A percentile compares a stretch with the other conserved stretches of the same genome.
Conservation (phyloP, 1,284 basidiomycete genomes). For the Irpex sp. region DNA sequence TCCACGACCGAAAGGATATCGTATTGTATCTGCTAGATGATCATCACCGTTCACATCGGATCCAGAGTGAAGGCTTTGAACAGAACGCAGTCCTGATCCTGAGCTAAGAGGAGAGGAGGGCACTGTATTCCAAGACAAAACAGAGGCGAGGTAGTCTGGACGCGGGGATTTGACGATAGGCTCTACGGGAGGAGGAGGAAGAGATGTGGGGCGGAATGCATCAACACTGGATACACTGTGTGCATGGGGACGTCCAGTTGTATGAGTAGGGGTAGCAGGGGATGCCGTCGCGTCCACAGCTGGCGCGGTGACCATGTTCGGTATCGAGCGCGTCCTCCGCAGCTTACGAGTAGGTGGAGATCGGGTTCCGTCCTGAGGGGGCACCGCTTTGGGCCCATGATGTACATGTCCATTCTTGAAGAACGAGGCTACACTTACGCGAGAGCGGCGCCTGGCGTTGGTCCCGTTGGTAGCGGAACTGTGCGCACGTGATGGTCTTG, state of each 20-base stretch:
- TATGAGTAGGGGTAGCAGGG: constrained; percentile 22
- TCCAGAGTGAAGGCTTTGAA: constrained; percentile 18
- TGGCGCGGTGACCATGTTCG: constrained; percentile 39
- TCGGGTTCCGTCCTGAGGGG: constrained; percentile 22
- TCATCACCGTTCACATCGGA: constrained; percentile 12
- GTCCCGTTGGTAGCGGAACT: constrained; percentile 14
- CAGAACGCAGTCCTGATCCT: constrained; percentile 26
- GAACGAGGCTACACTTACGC: constrained; percentile 67
- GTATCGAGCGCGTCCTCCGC: constrained; percentile 68
- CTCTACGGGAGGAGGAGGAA: constrained; percentile 7
- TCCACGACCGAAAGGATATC: constrained; percentile 61
- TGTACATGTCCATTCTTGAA: constrained; percentile 37
- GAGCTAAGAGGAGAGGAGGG: constrained; percentile 35
- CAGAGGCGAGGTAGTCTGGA: constrained; percentile 60
- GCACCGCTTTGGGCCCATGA: constrained; percentile 20
- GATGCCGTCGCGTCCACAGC: constrained; percentile 5
- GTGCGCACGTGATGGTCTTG: constrained; percentile 10
- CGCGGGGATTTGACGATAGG: constrained; percentile 8
- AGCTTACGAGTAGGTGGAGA: constrained; percentile 45
- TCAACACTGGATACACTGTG: constrained; percentile 76
- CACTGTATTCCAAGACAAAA: constrained; percentile 55
- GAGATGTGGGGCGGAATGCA: constrained; percentile 36
- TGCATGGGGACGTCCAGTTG: constrained; percentile 62
- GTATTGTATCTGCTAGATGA: constrained; percentile 27
- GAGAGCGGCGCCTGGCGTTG: constrained; percentile 46